Conservation (phyloP, 2,329 filamentous ascomycete species). For the Fusarium burgessii region DNA sequence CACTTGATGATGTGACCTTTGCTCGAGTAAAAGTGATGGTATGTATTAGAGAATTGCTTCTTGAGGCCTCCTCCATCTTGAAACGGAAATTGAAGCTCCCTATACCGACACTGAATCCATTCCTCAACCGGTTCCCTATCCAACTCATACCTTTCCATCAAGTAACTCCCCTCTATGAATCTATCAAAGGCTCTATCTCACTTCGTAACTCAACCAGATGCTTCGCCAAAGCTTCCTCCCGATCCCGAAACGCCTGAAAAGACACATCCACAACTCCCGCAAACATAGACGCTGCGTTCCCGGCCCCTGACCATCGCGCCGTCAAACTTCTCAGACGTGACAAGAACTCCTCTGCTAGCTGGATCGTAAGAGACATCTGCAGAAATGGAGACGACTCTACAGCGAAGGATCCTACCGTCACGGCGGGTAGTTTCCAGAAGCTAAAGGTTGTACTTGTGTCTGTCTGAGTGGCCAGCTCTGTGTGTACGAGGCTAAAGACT, state of each 20-base stretch:
- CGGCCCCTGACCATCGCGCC: constrained; percentile 43
- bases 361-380: constrained; percentile 57
- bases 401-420: constrained; percentile 56
- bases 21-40: constrained; percentile 8
- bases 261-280: constrained; percentile 50
- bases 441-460: constrained; percentile 47
- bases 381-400: constrained; percentile 56
- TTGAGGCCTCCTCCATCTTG: constrained; percentile 2
- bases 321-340: constrained; percentile 52
- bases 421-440: constrained; percentile 56
- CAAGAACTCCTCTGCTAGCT: constrained; percentile 58
- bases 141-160: not conserved
- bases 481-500: constrained; percentile 53
- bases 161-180: constrained; percentile 33
- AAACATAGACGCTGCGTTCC: constrained; percentile 48
- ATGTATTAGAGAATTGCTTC: constrained; percentile 34
- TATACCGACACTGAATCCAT: constrained; percentile 14
- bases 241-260: constrained; percentile 48
- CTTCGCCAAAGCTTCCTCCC: constrained; percentile 51
- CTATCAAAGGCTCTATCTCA: constrained; percentile 51
- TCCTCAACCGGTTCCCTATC: not conserved
- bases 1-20: not conserved
- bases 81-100: constrained; percentile 2
- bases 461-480: constrained; percentile 47
- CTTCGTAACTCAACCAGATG: constrained; percentile 50